phyloP scores from a whole-genome alignment of 2,329 filamentous ascomycete genomes.

The Fusarium falciforme region DNA sequence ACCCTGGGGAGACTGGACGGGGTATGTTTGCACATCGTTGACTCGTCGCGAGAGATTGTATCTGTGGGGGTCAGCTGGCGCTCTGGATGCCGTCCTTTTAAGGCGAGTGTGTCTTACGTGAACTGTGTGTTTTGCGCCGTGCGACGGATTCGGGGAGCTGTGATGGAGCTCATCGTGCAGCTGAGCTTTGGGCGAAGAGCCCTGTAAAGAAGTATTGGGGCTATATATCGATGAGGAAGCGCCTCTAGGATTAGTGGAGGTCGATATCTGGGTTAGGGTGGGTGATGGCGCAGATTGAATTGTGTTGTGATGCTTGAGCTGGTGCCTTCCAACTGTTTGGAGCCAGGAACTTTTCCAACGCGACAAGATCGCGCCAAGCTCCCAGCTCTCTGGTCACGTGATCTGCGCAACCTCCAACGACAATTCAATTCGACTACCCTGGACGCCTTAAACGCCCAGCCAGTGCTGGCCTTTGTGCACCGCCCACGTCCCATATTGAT shows the following conservation, averaged over 20 bases:
- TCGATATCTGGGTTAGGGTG: neutral
- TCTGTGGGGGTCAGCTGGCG: slow-evolving; percentile 50
- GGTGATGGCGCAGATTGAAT: neutral
- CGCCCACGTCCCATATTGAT: too few relatives aligned
- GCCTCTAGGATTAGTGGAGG: neutral
- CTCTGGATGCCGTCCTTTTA: neutral
- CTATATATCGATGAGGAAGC: neutral
- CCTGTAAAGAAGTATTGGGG: slow-evolving; percentile 9
- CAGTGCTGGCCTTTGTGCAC: too few relatives aligned
- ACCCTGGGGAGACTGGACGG: slow-evolving; percentile 70
- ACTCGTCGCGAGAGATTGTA: slow-evolving; percentile 70
- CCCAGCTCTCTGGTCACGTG: slow-evolving; percentile 33
- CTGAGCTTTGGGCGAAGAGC: slow-evolving; percentile 37
- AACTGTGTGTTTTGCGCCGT: slow-evolving; percentile 62
- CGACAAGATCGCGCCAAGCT: slow-evolving; percentile 43
- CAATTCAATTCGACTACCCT: slow-evolving; percentile 2
- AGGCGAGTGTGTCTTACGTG: slow-evolving; percentile 51
- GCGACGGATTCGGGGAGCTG: slow-evolving; percentile 56
- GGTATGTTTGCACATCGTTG: slow-evolving; percentile 70
- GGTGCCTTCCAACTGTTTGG: slow-evolving; percentile 9
- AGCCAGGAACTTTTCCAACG: slow-evolving; percentile 43
- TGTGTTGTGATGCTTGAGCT: slow-evolving; percentile 11
- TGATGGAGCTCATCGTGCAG: slow-evolving; percentile 48
- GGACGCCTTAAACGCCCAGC: neutral
- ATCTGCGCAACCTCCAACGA: neutral